These are phyloP conservation scores for Cercophora samala DNA, from an alignment of 495 filamentous ascomycete genomes.

Conservation along the genomic window DNA sequence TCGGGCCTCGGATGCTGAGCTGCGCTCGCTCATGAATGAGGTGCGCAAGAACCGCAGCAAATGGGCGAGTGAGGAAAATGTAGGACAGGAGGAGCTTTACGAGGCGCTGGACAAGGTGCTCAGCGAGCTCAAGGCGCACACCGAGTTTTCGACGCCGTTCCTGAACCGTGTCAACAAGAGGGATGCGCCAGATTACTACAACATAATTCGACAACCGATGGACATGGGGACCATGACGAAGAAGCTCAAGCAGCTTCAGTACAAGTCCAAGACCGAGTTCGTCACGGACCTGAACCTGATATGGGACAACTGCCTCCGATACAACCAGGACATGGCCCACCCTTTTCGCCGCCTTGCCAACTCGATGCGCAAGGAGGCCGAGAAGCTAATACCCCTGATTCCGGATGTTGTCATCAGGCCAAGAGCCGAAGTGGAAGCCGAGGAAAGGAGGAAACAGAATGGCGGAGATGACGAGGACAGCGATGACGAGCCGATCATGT, in stretches of 20 bases:
- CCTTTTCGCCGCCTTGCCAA: conserved; percentile 89
- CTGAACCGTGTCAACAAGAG: conserved; percentile 90
- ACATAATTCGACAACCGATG: conserved; percentile 95
- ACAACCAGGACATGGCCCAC: conserved; percentile 87
- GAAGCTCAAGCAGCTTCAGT: conserved; percentile 81
- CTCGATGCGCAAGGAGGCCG: conserved; percentile 93
- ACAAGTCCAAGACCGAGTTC: conserved; percentile 94
- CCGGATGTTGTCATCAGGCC: conserved; percentile 87
- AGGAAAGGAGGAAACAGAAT: conserved; percentile 79
- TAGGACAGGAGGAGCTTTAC: conserved; percentile 96
- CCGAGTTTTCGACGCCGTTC: conserved; percentile 92
- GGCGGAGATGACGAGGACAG: conserved; percentile 83
- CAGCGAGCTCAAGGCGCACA: conserved; percentile 92
- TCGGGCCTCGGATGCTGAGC: conserved; percentile 83
- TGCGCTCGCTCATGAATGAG: conserved; percentile 89
- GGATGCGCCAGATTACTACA: conserved; percentile 94
- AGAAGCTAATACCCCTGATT: conserved; percentile 91
- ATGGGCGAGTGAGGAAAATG: conserved; percentile 96
- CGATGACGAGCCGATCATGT: conserved; percentile 98
- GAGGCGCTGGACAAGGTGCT: conserved; percentile 94
- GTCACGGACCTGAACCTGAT: conserved; percentile 90
- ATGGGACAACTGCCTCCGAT: conserved; percentile 93
- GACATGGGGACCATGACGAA: conserved; percentile 97
- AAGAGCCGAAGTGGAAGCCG: conserved; percentile 92
- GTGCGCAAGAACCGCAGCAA: conserved; percentile 97